Evolutionary conservation across 2,329 filamentous ascomycete species (phyloP), one percentile per base, ranked within the genome.

Genomic region (Aspergillus fumigatiaffinis): DNA sequence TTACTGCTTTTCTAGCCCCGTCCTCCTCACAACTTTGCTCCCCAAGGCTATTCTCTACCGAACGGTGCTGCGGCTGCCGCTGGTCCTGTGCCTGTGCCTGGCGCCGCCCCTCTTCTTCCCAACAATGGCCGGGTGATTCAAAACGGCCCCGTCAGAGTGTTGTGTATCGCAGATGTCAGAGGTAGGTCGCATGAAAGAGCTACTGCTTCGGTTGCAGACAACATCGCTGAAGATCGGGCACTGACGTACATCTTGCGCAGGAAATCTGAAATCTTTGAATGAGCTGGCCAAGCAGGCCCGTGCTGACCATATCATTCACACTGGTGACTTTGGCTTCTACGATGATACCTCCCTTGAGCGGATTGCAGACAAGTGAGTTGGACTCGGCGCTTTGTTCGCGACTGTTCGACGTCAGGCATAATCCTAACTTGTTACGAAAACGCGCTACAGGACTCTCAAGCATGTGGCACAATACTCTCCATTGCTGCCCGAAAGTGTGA

Each of bases 381-480:
- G 32, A n/a, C 26, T 47, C 52, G 50, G 51, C 49, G 51, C 44
- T 52, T 51, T 29, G 35, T 49, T 54, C n/a, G 52, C 23, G 12
- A 57, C 51, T 44, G 50, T 50, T 61, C 53, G 50, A 26, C 25
- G 21, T 58, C 50, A 49, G 50, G 10, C 44, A 47, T 47, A 10
- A 47, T 47, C 23, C 64, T 66, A 55, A 69, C 52, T 29, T 54
- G 46, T 44, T 48, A 55, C 48, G 47, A 38, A 17, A 52, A 70
- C 26, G 42, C 26, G 48, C 51, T 51, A 61, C 71, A 96, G 91
- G 81, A 99, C 94, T 23, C 83, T 99, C 52, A 97, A 96, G 79
- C 94, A 99, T 79, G 94, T 99, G 65, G 93, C 93, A 55, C 94
- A 99, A 78, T 99, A 99, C 77, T 99, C 94, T 53, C 94, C 94